These are phyloP conservation scores for Lagenidium giganteum DNA, from an alignment of 352 stramenopile genomes.

Conservation along the genomic window DNA sequence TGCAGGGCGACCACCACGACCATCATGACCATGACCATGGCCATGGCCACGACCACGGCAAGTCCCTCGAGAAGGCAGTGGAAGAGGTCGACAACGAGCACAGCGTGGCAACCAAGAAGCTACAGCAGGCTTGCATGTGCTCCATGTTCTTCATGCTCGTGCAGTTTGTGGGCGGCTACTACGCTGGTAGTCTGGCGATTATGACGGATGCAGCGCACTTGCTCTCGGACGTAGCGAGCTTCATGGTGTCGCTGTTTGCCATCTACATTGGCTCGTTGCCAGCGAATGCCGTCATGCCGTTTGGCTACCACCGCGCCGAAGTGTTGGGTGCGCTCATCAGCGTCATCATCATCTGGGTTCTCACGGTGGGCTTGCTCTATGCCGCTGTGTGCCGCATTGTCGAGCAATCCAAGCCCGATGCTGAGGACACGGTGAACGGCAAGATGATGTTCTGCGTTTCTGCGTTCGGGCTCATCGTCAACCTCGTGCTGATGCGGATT, in stretches of 20 bases:
- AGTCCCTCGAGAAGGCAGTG: too few relatives aligned
- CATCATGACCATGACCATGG: too few relatives aligned
- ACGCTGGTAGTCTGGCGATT: constrained; percentile 94
- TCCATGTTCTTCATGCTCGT: constrained; percentile 94
- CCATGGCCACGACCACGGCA: too few relatives aligned
- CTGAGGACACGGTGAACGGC: constrained; percentile 89
- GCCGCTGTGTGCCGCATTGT: constrained; percentile 89
- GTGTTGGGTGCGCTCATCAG: constrained; percentile 94
- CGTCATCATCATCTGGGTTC: constrained; percentile 92
- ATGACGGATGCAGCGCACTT: constrained; percentile 88
- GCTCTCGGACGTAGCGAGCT: constrained; percentile 72
- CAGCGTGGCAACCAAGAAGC: too few relatives aligned
- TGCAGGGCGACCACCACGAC: too few relatives aligned
- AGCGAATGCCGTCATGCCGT: constrained; percentile 76
- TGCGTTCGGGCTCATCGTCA: constrained; percentile 94
- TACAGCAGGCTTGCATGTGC: constrained; percentile 70
- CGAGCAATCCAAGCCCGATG: constrained; percentile 69
- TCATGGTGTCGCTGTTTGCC: constrained; percentile 78
- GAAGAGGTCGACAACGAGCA: too few relatives aligned
- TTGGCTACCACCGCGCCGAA: constrained; percentile 96
- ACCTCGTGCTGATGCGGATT: constrained; percentile 94
- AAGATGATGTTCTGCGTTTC: constrained; percentile 97
- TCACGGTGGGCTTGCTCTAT: constrained; percentile 93
- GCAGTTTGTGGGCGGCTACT: constrained; percentile 92
- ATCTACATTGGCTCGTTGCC: constrained; percentile 66